Percentiles rank a stretch among this genome's conserved stretches.
phyloP scores from a whole-genome alignment of 1,284 basidiomycete species.

The Ganoderma sinense region DNA sequence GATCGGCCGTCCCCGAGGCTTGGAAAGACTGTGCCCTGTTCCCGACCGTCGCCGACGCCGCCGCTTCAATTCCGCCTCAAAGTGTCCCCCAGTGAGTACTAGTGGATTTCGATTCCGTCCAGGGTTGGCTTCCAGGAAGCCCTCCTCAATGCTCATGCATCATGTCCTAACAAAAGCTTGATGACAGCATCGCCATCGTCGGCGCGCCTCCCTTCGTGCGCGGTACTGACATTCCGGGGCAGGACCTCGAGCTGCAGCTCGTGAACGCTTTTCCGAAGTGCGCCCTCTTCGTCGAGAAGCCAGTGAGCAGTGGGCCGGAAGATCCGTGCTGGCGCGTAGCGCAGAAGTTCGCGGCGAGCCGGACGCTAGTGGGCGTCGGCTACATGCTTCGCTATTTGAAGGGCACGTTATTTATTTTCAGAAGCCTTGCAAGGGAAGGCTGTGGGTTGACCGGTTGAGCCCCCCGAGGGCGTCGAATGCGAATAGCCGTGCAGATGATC shows the following conservation, averaged over 20 bases:
- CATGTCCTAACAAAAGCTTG: neutral
- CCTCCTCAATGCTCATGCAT: no score
- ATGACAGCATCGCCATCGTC: constrained; percentile 56
- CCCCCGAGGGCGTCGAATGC: neutral
- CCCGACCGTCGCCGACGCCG: constrained; percentile 24
- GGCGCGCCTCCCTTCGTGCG: constrained; percentile 66
- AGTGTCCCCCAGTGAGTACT: constrained; percentile 26
- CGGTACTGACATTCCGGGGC: constrained; percentile 53
- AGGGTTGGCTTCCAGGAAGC: no score
- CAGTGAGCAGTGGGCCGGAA: constrained; percentile 44
- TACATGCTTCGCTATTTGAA: constrained; percentile 65
- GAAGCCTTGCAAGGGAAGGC: neutral
- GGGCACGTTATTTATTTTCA: constrained; percentile 32
- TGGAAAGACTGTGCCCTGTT: constrained; percentile 29
- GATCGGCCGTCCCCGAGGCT: neutral
- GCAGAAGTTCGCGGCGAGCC: constrained; percentile 14
- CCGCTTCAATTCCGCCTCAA: constrained; percentile 7
- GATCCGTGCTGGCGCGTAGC: constrained; percentile 36
- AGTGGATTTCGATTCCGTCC: neutral
- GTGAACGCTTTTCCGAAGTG: constrained; percentile 60
- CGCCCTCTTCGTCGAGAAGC: constrained; percentile 69
- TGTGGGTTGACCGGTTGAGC: neutral
- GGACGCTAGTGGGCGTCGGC: constrained; percentile 36
- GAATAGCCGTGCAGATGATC: constrained; percentile 65
- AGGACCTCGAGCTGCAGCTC: constrained; percentile 64